These are phyloP conservation scores for Melampsora abietis-canadensis DNA, from an alignment of 1,284 basidiomycete genomes.

Conservation along the genomic window DNA sequence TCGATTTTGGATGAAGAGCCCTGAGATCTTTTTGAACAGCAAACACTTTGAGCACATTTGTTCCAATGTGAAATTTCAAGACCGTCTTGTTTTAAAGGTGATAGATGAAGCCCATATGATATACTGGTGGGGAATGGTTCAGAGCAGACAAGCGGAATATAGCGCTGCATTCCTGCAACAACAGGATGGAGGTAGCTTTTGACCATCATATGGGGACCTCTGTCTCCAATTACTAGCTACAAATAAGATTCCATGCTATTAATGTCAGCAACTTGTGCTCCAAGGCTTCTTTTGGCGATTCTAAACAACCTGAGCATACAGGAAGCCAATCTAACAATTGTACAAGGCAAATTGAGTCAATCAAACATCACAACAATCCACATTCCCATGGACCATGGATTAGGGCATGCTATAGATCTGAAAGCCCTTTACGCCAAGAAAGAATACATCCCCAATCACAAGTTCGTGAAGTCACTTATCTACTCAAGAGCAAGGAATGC, in stretches of 20 bases:
- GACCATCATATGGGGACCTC: background rate
- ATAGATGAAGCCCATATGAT: too few species aligned
- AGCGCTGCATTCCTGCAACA: too few species aligned
- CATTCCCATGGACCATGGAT: too few species aligned
- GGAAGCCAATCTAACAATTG: background rate
- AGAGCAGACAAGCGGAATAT: too few species aligned
- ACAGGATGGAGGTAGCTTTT: background rate
- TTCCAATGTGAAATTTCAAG: background rate
- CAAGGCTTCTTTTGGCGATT: background rate
- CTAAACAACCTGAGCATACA: background rate
- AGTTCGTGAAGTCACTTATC: too few species aligned
- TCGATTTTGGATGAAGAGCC: background rate
- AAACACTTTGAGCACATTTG: background rate
- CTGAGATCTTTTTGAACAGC: constrained; percentile 3
- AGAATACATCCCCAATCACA: too few species aligned
- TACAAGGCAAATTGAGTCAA: background rate
- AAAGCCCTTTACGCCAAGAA: too few species aligned
- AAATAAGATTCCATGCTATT: too few species aligned
- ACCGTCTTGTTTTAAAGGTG: background rate
- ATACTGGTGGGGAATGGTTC: background rate
- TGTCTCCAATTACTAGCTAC: too few species aligned
- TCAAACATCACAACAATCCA: background rate
- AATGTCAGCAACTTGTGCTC: constrained; percentile 9
- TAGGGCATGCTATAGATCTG: too few species aligned
- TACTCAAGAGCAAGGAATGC: background rate